A percentile compares a stretch with the other conserved stretches of the same genome.
Conservation (phyloP, 805 yeast genomes). For the Saccharomycopsis sp. region DNA sequence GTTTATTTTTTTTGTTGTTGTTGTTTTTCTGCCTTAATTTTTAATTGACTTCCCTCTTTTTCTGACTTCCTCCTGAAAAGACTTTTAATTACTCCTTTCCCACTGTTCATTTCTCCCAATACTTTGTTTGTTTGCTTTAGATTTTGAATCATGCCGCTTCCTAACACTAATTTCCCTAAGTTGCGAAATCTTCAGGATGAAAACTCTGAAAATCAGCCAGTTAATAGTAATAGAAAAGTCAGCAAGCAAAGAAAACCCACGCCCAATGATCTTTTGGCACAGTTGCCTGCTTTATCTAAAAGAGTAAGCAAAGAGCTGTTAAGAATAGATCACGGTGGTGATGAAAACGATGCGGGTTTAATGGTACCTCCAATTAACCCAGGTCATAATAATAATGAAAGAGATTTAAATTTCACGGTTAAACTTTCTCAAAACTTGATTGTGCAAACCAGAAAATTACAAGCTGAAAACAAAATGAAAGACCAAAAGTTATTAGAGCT, state of each 20-base stretch:
- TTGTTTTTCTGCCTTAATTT: no score
- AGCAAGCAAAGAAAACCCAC: constrained; percentile 5
- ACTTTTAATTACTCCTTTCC: background rate
- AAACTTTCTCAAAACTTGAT: constrained; percentile 65
- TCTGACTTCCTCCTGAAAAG: no score
- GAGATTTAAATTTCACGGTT: constrained; percentile 62
- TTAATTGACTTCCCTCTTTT: no score
- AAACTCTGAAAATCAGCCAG: background rate
- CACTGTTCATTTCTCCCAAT: background rate
- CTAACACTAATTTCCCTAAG: constrained; percentile 11
- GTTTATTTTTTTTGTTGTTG: no score
- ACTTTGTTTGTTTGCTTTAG: background rate
- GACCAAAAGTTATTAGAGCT: constrained; percentile 14
- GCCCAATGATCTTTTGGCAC: constrained; percentile 12
- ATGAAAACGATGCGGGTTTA: background rate
- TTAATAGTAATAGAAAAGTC: background rate
- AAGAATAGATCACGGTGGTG: background rate
- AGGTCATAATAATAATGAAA: constrained; percentile 30
- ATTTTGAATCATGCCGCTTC: constrained; percentile 15
- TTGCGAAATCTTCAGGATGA: constrained; percentile 7
- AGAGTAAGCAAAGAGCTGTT: constrained; percentile 15
- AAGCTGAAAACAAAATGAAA: constrained; percentile 46
- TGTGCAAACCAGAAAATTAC: constrained; percentile 59
- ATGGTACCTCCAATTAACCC: constrained; percentile 14
- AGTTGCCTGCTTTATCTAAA: constrained; percentile 11